Percentiles rank a stretch among this genome's conserved stretches.
These are phyloP conservation scores for Sphagnum magellanicum DNA, from an alignment of 228 moss, liverwort and hornwort genomes.

Conservation along the genomic window DNA sequence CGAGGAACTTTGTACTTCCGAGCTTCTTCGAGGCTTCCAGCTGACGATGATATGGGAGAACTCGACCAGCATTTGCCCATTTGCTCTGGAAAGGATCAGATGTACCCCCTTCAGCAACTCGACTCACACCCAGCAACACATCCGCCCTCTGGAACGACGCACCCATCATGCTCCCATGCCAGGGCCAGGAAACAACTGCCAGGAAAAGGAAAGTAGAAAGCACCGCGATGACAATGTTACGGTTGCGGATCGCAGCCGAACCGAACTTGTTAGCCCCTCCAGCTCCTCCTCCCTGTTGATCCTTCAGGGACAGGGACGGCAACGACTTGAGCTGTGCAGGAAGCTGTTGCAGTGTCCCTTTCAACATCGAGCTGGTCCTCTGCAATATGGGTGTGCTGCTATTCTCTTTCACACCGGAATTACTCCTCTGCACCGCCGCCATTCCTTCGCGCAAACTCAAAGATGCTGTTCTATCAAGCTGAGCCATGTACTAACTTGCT, in stretches of 20 bases:
- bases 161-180: slow-evolving; percentile 10
- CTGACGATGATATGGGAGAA: slow-evolving; percentile 19
- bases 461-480: slow-evolving; percentile 38
- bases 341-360: slow-evolving; percentile 23
- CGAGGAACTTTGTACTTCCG: slow-evolving; percentile 47
- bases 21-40: slow-evolving; percentile 9
- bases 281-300: neutral
- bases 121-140: slow-evolving; percentile 6
- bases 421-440: slow-evolving; percentile 46
- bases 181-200: slow-evolving; percentile 26
- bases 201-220: slow-evolving; percentile 26
- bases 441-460: slow-evolving; percentile 26
- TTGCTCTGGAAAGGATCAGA: slow-evolving; percentile 28
- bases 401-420: slow-evolving; percentile 25
- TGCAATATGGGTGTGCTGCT: slow-evolving; percentile 12
- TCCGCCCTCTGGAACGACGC: neutral
- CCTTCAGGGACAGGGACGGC: slow-evolving; percentile 14
- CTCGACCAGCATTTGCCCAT: slow-evolving; percentile 27
- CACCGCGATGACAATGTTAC: slow-evolving; percentile 29
- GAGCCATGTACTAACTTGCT: neutral
- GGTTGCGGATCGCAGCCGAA: slow-evolving; percentile 27
- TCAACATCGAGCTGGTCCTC: slow-evolving; percentile 21
- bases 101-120: slow-evolving; percentile 14
- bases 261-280: slow-evolving; percentile 10
- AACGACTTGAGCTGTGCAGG: slow-evolving; percentile 21